A percentile compares a stretch with the other conserved stretches of the same genome.
Evolutionary conservation across 2,329 filamentous ascomycete species (phyloP).

Genomic region (Fusarium sp.): DNA sequence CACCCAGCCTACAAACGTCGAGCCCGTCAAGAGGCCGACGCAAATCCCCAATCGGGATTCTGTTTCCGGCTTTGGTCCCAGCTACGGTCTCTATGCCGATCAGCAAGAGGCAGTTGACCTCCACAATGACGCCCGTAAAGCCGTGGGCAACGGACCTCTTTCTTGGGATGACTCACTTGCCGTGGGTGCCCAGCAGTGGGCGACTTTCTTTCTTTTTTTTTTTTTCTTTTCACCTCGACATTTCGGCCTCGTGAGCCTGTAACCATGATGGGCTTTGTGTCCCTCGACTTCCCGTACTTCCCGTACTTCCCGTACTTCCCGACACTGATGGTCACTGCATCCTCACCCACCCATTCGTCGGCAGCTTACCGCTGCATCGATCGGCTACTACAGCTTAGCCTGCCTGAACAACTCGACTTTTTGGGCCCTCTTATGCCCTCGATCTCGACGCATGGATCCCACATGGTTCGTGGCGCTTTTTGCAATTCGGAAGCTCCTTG

Average conservation of each 20-base stretch:
- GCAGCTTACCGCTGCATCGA: no score
- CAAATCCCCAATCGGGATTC: fast-evolving
- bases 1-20: background rate
- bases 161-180: background rate
- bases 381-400: no score
- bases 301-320: no score
- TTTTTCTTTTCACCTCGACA: no score
- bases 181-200: background rate
- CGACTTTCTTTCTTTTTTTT: no score
- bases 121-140: background rate
- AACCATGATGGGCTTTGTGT: no score
- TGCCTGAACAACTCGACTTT: background rate
- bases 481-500: no score
- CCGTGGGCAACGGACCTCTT: background rate
- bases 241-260: no score
- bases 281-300: no score
- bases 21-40: background rate
- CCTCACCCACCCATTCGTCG: no score
- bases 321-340: no score
- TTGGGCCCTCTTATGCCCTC: background rate
- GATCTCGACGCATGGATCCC: background rate
- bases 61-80: background rate
- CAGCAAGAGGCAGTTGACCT: background rate
- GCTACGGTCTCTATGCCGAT: background rate
- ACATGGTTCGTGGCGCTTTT: no score